Base-by-base conservation (phyloP, 345 rosid species). In the Eucalyptus erythrocorys region DNA sequence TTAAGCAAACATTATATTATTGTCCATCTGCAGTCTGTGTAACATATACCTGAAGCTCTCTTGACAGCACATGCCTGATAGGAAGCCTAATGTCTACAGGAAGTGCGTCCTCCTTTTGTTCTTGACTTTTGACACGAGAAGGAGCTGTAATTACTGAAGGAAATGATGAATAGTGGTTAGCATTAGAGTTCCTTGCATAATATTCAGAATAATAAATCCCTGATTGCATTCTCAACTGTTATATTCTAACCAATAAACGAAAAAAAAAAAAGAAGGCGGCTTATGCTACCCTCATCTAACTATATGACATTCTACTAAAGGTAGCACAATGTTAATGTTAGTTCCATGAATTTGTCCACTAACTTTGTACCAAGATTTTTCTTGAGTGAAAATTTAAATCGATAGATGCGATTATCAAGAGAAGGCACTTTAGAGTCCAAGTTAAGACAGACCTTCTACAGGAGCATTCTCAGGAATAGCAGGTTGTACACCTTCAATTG, bases 391-490 rank as follows among this genome's bases (percentile, higher is more conserved):
- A 34, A 87, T n/a, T 49, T 48, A 66, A 87, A 53, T 42, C 7
- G 10, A 61, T 4, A 76, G 53, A 19, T 13, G 76, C 55, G 0
- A 13, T 43, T 19, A 42, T 59, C 66, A 87, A 79, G 10, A 17
- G 30, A 87, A 87, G 51, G 55, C 55, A 61, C 32, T 45, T 24
- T 59, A 86, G 64, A 15, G 40, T 86, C 32, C 57, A 51, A 37
- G 30, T 59, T 53, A 51, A 40, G 49, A 86, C 86, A 89, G 89
- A 97, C 99, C 99, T 97, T 94, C 92, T 87, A 94, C 89, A 5
- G 98, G 97, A 90, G 96, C 98, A 94, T 98, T 98, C 93, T 98
- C 99, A 68, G 99, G 99, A 86, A 98, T 95, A 85, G 98, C 96
- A 87, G 99, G 99, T 88, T 98, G 98, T 68, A 97, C 96, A 71